phyloP scores from a whole-genome alignment of 257 asterid genomes.

The Penstemon davidsonii region DNA sequence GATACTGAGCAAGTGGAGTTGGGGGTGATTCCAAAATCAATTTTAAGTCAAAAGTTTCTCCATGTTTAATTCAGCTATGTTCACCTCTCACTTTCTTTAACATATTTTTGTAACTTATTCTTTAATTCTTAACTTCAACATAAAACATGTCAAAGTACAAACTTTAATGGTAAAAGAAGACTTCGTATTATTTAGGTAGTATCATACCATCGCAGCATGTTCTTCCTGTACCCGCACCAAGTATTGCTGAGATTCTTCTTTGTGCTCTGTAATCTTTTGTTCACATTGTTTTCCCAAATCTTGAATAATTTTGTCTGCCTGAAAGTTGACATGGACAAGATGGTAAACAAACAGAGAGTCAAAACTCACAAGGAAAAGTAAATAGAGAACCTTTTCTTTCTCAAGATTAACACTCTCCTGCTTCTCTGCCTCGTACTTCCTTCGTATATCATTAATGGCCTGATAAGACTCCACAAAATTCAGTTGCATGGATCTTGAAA shows the following conservation, averaged over 20 bases:
- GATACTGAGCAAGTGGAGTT: slow-evolving; percentile 12
- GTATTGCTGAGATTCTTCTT: slow-evolving; percentile 68
- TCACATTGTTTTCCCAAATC: slow-evolving; percentile 64
- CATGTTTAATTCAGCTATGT: slow-evolving; percentile 15
- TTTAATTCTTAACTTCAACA: neutral
- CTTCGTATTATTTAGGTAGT: slow-evolving; percentile 21
- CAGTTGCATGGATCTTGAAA: slow-evolving; percentile 28
- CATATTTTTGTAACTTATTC: neutral
- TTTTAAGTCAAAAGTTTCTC: slow-evolving; percentile 2
- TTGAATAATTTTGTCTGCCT: slow-evolving; percentile 69
- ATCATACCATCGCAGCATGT: slow-evolving; percentile 75
- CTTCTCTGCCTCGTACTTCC: slow-evolving; percentile 87
- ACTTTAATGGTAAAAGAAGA: slow-evolving; percentile 7
- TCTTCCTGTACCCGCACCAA: slow-evolving; percentile 71
- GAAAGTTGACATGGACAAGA: slow-evolving; percentile 35
- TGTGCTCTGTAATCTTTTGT: slow-evolving; percentile 59
- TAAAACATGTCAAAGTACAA: neutral
- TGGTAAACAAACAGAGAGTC: slow-evolving; percentile 20
- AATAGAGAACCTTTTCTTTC: slow-evolving; percentile 73
- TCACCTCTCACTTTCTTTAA: neutral
- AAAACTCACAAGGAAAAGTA: slow-evolving; percentile 22
- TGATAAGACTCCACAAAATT: slow-evolving; percentile 39
- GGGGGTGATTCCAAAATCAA: slow-evolving; percentile 3
- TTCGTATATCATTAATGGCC: slow-evolving; percentile 89
- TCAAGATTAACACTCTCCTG: slow-evolving; percentile 66